A percentile compares a stretch with the other conserved stretches of the same genome.
These are phyloP conservation scores for Polychytrium aggregatum DNA, from an alignment of 192 early-diverging fungal genomes.

Conservation along the genomic window DNA sequence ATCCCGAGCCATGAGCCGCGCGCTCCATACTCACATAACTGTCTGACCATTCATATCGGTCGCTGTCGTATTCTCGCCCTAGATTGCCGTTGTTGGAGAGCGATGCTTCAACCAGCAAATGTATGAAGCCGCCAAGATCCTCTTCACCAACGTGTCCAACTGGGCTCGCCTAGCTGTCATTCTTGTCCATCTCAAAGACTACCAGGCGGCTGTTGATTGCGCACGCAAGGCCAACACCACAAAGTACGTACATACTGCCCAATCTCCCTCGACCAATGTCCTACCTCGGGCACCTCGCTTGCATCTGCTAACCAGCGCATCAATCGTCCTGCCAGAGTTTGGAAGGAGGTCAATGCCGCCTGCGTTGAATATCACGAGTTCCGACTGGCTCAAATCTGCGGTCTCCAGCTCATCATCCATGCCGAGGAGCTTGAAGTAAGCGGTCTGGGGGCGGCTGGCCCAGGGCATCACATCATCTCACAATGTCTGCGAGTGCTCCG, in stretches of 20 bases:
- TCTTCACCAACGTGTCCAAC: slow-evolving; percentile 95
- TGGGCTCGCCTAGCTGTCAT: slow-evolving; percentile 95
- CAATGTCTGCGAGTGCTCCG: no score
- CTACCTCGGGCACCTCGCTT: no score
- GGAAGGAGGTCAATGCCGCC: slow-evolving; percentile 97
- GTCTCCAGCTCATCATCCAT: slow-evolving; percentile 89
- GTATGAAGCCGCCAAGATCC: slow-evolving; percentile 86
- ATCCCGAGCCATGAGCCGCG: no score
- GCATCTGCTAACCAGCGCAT: no score
- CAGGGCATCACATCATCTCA: no score
- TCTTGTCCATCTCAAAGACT: slow-evolving; percentile 87
- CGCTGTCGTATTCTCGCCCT: not conserved
- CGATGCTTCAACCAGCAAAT: slow-evolving; percentile 86
- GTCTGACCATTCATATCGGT: no score
- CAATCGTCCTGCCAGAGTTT: no score
- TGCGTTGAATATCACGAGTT: slow-evolving; percentile 94
- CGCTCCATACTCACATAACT: no score
- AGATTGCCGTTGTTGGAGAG: slow-evolving; percentile 78
- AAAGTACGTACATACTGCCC: slow-evolving; percentile 42
- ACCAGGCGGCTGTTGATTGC: slow-evolving; percentile 94
- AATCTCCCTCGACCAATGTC: no score
- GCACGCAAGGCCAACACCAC: slow-evolving; percentile 98
- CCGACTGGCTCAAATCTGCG: slow-evolving; percentile 96
- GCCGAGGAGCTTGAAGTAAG: slow-evolving; percentile 86
- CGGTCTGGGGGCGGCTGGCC: not conserved